These are phyloP conservation scores for Pleurotus cornucopiae DNA, from an alignment of 768 basidiomycete species.

Conservation along the genomic window DNA sequence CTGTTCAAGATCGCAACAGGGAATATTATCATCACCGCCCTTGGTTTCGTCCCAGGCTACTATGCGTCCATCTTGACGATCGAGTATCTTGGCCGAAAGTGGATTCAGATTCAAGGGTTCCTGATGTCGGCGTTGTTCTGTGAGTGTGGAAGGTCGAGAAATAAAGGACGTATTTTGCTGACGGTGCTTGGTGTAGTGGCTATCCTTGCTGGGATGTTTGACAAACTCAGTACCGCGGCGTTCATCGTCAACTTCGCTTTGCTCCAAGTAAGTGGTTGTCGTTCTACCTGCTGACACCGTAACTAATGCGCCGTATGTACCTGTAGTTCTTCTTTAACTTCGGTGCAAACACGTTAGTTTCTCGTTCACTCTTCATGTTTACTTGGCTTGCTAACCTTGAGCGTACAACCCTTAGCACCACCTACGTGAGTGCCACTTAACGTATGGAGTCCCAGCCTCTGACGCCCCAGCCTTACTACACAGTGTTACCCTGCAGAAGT, in stretches of 20 bases:
- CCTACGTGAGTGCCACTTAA: conserved; percentile 40
- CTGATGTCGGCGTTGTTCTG: conserved; percentile 64
- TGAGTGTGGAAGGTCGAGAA: conserved; percentile 20
- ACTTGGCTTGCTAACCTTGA: not conserved
- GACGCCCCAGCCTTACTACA: not conserved
- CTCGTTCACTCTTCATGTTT: not conserved
- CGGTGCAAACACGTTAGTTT: conserved; percentile 61
- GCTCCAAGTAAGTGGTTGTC: conserved; percentile 39
- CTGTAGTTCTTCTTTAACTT: conserved; percentile 77
- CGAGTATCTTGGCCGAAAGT: conserved; percentile 70
- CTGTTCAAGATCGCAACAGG: conserved; percentile 51
- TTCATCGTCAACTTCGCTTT: conserved; percentile 75
- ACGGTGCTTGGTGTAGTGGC: conserved; percentile 35
- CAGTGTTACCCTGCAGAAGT: conserved; percentile 75
- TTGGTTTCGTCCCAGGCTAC: conserved; percentile 78
- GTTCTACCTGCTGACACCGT: not conserved
- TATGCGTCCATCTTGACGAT: conserved; percentile 66
- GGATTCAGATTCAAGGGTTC: conserved; percentile 77
- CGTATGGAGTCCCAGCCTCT: not conserved
- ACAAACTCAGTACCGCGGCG: conserved; percentile 45
- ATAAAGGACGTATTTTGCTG: too few species aligned
- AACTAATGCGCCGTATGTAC: conserved; percentile 5
- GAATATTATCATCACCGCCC: conserved; percentile 52
- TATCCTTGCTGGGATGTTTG: conserved; percentile 68
- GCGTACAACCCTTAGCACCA: conserved; percentile 31